These are phyloP conservation scores for Phytophthora quininea DNA, from an alignment of 352 stramenopile species.

Conservation along the genomic window DNA sequence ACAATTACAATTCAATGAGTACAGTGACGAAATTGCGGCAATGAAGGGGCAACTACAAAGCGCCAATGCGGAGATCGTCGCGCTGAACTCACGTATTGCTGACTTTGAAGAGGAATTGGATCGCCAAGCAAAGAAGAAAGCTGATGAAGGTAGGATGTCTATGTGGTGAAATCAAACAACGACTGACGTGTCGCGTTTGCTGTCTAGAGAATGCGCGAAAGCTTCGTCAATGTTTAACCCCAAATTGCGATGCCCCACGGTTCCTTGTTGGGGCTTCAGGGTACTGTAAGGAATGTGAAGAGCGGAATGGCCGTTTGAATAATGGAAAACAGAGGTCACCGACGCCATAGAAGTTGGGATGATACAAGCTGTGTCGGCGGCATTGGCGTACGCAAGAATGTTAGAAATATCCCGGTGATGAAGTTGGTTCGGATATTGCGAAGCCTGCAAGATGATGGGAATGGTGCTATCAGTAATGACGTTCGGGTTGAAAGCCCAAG, in stretches of 20 bases:
- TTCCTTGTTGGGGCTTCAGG: slow-evolving; percentile 67
- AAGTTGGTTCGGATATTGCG: slow-evolving; percentile 46
- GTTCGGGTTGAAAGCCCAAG: slow-evolving; percentile 12
- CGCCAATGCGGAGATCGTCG: slow-evolving; percentile 25
- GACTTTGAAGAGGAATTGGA: slow-evolving; percentile 57
- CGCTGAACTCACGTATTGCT: slow-evolving; percentile 33
- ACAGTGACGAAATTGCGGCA: slow-evolving; percentile 12
- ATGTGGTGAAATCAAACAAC: neutral
- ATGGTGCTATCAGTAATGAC: slow-evolving; percentile 17
- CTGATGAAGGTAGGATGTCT: slow-evolving; percentile 39
- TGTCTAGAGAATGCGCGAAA: slow-evolving; percentile 51
- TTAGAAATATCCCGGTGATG: slow-evolving; percentile 51
- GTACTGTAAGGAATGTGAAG: slow-evolving; percentile 72
- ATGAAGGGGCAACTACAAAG: slow-evolving; percentile 30
- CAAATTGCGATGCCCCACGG: slow-evolving; percentile 66
- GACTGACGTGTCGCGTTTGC: too few relatives aligned
- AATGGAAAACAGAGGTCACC: slow-evolving; percentile 30
- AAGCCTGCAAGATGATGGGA: slow-evolving; percentile 20
- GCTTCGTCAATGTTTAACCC: slow-evolving; percentile 62
- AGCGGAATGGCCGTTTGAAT: slow-evolving; percentile 10
- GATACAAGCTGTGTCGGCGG: slow-evolving; percentile 25
- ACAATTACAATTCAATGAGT: slow-evolving; percentile 10
- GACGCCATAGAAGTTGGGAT: slow-evolving; percentile 59
- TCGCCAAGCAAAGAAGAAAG: slow-evolving; percentile 38
- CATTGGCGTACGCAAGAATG: slow-evolving; percentile 35